A percentile compares a stretch with the other conserved stretches of the same genome.
Conservation (phyloP, 768 basidiomycete species). For the Amanita polypyramis region DNA sequence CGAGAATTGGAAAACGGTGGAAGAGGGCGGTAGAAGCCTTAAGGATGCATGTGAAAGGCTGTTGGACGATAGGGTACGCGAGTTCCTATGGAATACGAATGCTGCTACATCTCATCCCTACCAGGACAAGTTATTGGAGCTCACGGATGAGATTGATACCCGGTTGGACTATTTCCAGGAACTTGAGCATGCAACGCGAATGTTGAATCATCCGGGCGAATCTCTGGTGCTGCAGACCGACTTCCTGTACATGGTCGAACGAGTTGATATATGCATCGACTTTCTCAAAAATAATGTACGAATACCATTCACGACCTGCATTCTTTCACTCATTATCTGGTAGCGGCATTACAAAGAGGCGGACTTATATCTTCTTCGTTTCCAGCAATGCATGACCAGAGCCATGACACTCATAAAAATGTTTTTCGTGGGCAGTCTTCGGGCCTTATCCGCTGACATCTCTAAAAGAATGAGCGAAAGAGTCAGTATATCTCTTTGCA, state of each 20-base stretch:
- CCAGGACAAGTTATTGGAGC: conserved; percentile 66
- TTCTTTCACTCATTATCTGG: neutral
- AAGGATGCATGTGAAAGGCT: conserved; percentile 87
- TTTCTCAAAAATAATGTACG: conserved; percentile 82
- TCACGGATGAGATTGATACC: conserved; percentile 74
- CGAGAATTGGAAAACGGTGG: conserved; percentile 77
- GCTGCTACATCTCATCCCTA: conserved; percentile 1
- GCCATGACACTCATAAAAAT: conserved; percentile 98
- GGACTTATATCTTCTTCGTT: conserved; percentile 90
- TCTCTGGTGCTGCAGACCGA: conserved; percentile 83
- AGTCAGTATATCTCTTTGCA: conserved; percentile 24
- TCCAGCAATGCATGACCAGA: conserved; percentile 96
- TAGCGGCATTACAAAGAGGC: conserved; percentile 90
- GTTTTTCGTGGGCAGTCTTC: conserved; percentile 83
- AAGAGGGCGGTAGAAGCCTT: conserved; percentile 84
- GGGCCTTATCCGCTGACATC: conserved; percentile 71
- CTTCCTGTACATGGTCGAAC: conserved; percentile 93
- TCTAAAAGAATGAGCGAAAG: conserved; percentile 66
- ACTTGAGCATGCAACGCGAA: conserved; percentile 83
- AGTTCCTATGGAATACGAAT: neutral
- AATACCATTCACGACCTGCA: neutral
- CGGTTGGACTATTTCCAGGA: conserved; percentile 92
- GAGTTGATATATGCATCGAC: conserved; percentile 89
- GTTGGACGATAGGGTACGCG: conserved; percentile 77
- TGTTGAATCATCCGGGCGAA: conserved; percentile 92